Conservation (phyloP, 345 rosid genomes). For the Populus tremula region DNA sequence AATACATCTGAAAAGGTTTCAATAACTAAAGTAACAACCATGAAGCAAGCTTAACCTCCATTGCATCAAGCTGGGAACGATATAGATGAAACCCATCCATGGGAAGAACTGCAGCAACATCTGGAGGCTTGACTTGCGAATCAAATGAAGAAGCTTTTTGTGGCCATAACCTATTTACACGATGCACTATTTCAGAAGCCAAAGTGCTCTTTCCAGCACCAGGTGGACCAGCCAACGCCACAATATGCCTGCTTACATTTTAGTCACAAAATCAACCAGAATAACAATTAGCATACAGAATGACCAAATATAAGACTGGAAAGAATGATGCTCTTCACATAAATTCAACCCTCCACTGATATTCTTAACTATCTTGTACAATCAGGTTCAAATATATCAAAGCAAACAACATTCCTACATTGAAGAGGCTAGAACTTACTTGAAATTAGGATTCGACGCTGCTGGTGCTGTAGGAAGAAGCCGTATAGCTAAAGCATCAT, state of each 20-base stretch:
- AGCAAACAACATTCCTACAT: background rate
- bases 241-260: constrained; percentile 53
- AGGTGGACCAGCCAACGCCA: constrained; percentile 93
- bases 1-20: background rate
- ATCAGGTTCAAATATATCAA: background rate
- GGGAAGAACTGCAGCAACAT: constrained; percentile 76
- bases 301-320: background rate
- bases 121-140: constrained; percentile 61
- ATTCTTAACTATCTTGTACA: too few species aligned
- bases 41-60: constrained; percentile 62
- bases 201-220: constrained; percentile 92
- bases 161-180: constrained; percentile 70
- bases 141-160: constrained; percentile 59
- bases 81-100: constrained; percentile 97
- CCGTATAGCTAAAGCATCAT: constrained; percentile 64
- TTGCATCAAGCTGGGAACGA: constrained; percentile 83
- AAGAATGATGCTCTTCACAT: background rate
- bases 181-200: constrained; percentile 66
- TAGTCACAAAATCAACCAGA: background rate
- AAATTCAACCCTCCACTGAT: background rate
- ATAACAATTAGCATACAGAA: background rate
- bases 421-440: constrained; percentile 42
- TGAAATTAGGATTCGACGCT: constrained; percentile 48
- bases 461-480: constrained; percentile 59
- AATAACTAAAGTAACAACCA: constrained; percentile 1